Conservation (phyloP, 352 stramenopile species). For the Blastocystis sp. region DNA sequence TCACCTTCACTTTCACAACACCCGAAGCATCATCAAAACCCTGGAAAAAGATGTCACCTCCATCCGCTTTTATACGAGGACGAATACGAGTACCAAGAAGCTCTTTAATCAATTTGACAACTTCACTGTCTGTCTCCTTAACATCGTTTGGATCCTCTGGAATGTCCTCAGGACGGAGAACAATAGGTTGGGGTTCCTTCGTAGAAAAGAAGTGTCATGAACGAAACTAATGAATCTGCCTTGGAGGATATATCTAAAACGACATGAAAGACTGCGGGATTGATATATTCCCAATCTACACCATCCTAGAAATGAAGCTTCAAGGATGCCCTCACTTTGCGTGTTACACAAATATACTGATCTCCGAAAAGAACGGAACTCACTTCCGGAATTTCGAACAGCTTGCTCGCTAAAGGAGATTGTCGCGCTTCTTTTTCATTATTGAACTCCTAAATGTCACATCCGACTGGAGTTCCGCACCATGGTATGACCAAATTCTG, state of each 20-base stretch:
- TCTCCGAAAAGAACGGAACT: constrained; percentile 90
- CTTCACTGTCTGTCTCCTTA: constrained; percentile 89
- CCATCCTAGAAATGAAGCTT: constrained; percentile 76
- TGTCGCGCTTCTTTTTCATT: constrained; percentile 76
- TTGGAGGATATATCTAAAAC: constrained; percentile 68
- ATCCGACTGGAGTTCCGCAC: not conserved
- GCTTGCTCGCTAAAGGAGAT: constrained; percentile 84
- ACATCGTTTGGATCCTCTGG: constrained; percentile 70
- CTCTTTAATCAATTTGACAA: constrained; percentile 99
- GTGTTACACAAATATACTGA: constrained; percentile 93
- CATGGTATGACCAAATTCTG: constrained; percentile 59
- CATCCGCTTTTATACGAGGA: constrained; percentile 94
- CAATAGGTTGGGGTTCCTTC: not conserved
- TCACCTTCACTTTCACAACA: constrained; percentile 67
- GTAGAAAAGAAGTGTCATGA: constrained; percentile 57
- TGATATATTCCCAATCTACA: constrained; percentile 78
- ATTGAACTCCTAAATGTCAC: constrained; percentile 73
- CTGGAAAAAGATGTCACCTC: constrained; percentile 96
- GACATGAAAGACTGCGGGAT: constrained; percentile 85
- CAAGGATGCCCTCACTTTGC: not conserved
- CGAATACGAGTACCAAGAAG: constrained; percentile 92
- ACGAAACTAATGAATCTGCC: constrained; percentile 53
- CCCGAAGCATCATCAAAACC: constrained; percentile 88
- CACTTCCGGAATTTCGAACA: constrained; percentile 91
- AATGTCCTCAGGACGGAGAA: constrained; percentile 29